Percentiles rank a stretch among this genome's conserved stretches.
phyloP scores from a whole-genome alignment of 768 basidiomycete species.

The Ramaria sp. region DNA sequence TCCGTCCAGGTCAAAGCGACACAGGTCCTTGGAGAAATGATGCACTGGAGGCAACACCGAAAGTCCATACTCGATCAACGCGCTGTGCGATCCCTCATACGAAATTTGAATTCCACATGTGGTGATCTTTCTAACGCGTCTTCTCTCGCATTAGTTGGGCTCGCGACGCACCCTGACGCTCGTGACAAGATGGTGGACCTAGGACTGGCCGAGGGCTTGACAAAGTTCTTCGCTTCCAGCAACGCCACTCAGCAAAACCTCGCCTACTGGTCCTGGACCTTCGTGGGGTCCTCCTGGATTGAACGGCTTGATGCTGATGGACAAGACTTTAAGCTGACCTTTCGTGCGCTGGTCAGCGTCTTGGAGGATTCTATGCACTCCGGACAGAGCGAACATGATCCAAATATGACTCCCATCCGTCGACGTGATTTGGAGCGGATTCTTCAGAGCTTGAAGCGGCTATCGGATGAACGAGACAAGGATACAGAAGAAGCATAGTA shows the following conservation, averaged over 20 bases:
- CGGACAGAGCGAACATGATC: neutral
- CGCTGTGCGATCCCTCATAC: neutral
- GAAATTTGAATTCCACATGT: neutral
- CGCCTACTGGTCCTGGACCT: constrained; percentile 1
- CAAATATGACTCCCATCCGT: neutral
- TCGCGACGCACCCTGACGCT: neutral
- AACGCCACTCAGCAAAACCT: neutral
- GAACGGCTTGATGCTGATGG: neutral
- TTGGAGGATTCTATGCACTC: neutral
- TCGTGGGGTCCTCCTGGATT: neutral
- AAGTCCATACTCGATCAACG: neutral
- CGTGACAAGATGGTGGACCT: neutral
- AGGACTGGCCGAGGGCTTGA: neutral
- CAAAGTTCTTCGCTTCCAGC: constrained; percentile 1
- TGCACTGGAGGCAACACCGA: constrained; percentile 1
- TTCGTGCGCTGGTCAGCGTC: neutral
- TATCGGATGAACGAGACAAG: neutral
- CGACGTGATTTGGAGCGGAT: constrained; percentile 4
- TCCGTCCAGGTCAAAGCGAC: neutral
- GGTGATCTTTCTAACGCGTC: neutral
- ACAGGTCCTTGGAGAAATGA: constrained; percentile 6
- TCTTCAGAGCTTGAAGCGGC: neutral
- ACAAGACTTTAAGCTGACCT: neutral
- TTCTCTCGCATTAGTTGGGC: neutral
- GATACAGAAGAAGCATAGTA: neutral